A percentile compares a stretch with the other conserved stretches of the same genome.
phyloP scores from a whole-genome alignment of 140 eudicot genomes.

The Erigeron philadelphicus region DNA sequence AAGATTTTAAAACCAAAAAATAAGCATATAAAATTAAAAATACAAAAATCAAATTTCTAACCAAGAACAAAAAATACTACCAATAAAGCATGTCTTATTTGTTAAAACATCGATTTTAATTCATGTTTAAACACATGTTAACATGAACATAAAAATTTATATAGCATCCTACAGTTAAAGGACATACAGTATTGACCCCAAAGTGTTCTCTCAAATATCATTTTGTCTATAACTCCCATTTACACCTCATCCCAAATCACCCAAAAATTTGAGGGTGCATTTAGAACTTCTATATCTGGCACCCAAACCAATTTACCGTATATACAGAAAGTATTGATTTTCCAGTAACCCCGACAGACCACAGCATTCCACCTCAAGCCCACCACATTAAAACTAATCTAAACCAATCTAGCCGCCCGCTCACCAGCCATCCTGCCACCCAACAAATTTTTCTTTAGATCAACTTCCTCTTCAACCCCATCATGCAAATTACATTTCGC shows the following conservation, averaged over 20 bases:
- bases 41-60: not conserved
- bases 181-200: not conserved
- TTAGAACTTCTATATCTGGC: not conserved
- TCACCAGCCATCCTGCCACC: too few relatives aligned
- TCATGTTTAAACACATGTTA: too few relatives aligned
- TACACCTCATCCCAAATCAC: not conserved
- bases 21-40: not conserved
- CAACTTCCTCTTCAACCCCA: too few relatives aligned
- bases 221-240: not conserved
- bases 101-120: too few relatives aligned
- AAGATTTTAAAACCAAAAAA: not conserved
- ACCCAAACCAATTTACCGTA: slow-evolving; percentile 7
- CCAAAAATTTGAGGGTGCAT: not conserved
- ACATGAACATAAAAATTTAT: too few relatives aligned
- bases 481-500: too few relatives aligned
- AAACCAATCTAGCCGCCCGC: too few relatives aligned
- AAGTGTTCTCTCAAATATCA: not conserved
- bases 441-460: too few relatives aligned
- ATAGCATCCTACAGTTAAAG: slow-evolving; percentile 7
- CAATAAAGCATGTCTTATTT: too few relatives aligned
- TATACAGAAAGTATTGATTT: too few relatives aligned
- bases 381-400: not conserved
- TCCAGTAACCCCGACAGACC: too few relatives aligned
- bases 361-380: too few relatives aligned
- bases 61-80: not conserved